Base-by-base conservation (phyloP, 78 protist species). In the Dictyostelium firmibasis region DNA sequence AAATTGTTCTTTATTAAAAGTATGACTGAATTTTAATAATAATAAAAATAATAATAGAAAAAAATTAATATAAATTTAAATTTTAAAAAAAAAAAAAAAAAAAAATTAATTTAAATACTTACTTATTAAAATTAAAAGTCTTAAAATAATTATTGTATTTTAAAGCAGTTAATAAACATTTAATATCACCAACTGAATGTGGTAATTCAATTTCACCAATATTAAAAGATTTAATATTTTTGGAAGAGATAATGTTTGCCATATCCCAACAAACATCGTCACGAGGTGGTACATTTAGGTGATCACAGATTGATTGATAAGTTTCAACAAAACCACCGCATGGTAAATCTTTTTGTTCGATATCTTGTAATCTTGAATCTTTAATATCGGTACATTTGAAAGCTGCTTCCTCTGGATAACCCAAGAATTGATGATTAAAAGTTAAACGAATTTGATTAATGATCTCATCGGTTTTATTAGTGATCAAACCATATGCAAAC, bases 181-280 rank as follows among this genome's bases (percentile, higher is more conserved):
- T 83, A 31, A 95, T 57, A 44, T 95, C 97, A 44, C 86, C 82
- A 29, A 92, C 44, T n/a, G 95, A 33, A 82, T 76, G 60, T 29
- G 97, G 97, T 81, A 35, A 53, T 81, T 95, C 97, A 87, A 95
- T 82, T 76, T 95, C 97, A 62, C 77, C 83, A 72, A 95, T n/a
- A 64, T 95, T 95, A 82, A 95, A 85, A 2, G 84, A 35, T 44
- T 81, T 86, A 43, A 95, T 78, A 31, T 75, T 72, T 82, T 82
- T 79, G 31, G 35, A n/a, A 0, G 87, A 75, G 6, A 84, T 75
- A 27, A 95, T 91, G 75, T 95, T 83, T 27, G 88, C 70, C 91
- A 95, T 82, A 67, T 95, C 97, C 95, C 95, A 95, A 62, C 91
- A 86, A 36, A 95, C 89, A 75, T 95, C 97, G 31, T 29, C 92